phyloP scores from a whole-genome alignment of 768 basidiomycete genomes.

The Russula dissimulans region DNA sequence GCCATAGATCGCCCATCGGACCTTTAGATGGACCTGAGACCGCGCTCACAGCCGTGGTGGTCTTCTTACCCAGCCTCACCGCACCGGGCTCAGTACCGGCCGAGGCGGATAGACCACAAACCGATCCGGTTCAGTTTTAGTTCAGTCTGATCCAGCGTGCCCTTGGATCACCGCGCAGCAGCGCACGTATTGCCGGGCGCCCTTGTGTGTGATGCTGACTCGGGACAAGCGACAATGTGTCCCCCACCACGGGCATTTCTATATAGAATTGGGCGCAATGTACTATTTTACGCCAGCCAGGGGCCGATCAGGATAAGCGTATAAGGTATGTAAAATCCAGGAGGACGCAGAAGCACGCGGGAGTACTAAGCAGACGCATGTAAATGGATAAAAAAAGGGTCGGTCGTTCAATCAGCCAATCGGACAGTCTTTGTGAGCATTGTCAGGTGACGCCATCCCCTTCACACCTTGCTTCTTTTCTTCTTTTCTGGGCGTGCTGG shows the following conservation, averaged over 20 bases:
- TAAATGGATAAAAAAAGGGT: not conserved
- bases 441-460: slow-evolving; percentile 19
- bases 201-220: not conserved
- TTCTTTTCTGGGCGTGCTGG: slow-evolving; percentile 30
- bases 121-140: slow-evolving; percentile 1
- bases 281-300: slow-evolving; percentile 3
- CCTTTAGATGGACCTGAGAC: slow-evolving; percentile 1
- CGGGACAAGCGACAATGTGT: not conserved
- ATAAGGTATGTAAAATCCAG: slow-evolving; percentile 18
- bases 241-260: not conserved
- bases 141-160: not conserved
- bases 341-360: not conserved
- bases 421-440: slow-evolving; percentile 7
- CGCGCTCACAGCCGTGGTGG: slow-evolving; percentile 1
- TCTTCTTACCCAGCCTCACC: slow-evolving; percentile 16
- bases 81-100: slow-evolving; percentile 4
- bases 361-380: slow-evolving; percentile 2
- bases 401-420: slow-evolving; percentile 2
- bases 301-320: slow-evolving; percentile 18
- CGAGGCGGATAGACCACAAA: slow-evolving; percentile 9
- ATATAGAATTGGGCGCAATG: slow-evolving; percentile 3
- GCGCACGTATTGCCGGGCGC: not conserved
- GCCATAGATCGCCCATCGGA: slow-evolving; percentile 8
- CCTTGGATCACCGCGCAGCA: not conserved
- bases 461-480: slow-evolving; percentile 36